These are phyloP conservation scores for Mariannaea sp. DNA, from an alignment of 2,329 filamentous ascomycete genomes.

Conservation along the genomic window DNA sequence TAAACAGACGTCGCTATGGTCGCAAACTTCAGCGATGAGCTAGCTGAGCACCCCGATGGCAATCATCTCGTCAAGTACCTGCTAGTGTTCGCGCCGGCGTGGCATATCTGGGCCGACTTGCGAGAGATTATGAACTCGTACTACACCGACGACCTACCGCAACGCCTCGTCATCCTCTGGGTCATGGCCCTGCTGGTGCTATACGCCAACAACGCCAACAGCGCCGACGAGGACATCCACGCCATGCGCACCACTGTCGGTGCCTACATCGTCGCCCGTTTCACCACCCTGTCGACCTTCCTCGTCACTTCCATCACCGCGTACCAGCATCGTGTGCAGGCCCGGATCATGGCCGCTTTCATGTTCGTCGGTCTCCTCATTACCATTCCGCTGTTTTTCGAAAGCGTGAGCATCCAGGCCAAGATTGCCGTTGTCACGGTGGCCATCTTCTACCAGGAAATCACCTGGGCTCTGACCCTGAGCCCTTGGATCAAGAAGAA, in stretches of 20 bases:
- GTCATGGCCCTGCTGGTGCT: slow-evolving; percentile 55
- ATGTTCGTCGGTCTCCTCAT: slow-evolving; percentile 49
- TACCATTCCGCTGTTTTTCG: slow-evolving; percentile 51
- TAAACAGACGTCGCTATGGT: slow-evolving; percentile 51
- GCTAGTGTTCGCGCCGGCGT: slow-evolving; percentile 53
- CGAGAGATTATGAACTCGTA: slow-evolving; percentile 58
- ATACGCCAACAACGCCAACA: slow-evolving; percentile 53
- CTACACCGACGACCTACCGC: slow-evolving; percentile 55
- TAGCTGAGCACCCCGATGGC: slow-evolving; percentile 52
- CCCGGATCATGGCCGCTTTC: slow-evolving; percentile 49
- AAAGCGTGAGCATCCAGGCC: slow-evolving; percentile 44
- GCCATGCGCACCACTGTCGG: slow-evolving; percentile 52
- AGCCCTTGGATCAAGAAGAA: slow-evolving; percentile 50
- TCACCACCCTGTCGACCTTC: slow-evolving; percentile 48
- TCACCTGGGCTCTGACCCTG: slow-evolving; percentile 50
- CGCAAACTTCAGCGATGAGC: slow-evolving; percentile 55
- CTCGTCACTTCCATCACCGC: slow-evolving; percentile 51
- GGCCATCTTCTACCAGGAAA: slow-evolving; percentile 49
- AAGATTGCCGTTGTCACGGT: slow-evolving; percentile 51
- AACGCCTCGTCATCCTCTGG: slow-evolving; percentile 55
- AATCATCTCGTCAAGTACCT: slow-evolving; percentile 53
- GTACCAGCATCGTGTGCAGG: slow-evolving; percentile 53
- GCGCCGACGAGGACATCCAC: slow-evolving; percentile 48
- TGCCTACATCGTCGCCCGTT: slow-evolving; percentile 52
- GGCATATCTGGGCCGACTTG: slow-evolving; percentile 56